Evolutionary conservation across 805 yeast genomes (phyloP).

Genomic region (Myxozyma monticola): DNA sequence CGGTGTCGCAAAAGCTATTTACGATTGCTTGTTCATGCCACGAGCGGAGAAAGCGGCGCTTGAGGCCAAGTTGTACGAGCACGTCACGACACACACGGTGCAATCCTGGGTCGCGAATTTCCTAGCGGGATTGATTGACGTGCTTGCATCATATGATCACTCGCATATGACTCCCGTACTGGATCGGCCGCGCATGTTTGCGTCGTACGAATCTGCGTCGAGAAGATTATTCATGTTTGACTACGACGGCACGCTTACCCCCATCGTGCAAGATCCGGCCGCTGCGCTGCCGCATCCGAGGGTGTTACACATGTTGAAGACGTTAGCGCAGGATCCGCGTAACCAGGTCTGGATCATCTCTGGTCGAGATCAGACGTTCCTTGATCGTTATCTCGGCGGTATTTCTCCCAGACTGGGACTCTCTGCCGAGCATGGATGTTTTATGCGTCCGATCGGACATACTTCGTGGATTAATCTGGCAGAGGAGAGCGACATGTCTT

Average conservation of each 20-base stretch:
- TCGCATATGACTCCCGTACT: slow-evolving; percentile 75
- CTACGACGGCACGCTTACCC: slow-evolving; percentile 96
- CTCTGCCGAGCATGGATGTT: slow-evolving; percentile 97
- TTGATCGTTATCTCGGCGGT: slow-evolving; percentile 85
- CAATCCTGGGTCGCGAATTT: slow-evolving; percentile 66
- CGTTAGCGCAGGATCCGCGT: slow-evolving; percentile 68
- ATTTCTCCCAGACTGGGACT: slow-evolving; percentile 63
- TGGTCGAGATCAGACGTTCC: slow-evolving; percentile 89
- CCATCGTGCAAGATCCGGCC: slow-evolving; percentile 95
- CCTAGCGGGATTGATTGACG: slow-evolving; percentile 34
- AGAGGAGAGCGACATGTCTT: slow-evolving; percentile 81
- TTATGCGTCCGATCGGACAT: slow-evolving; percentile 65
- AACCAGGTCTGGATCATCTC: slow-evolving; percentile 94
- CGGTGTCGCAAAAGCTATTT: slow-evolving; percentile 82
- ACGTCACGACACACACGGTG: slow-evolving; percentile 69
- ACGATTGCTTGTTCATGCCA: slow-evolving; percentile 63
- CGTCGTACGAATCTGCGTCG: slow-evolving; percentile 58
- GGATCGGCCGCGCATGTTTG: slow-evolving; percentile 64
- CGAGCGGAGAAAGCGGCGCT: slow-evolving; percentile 47
- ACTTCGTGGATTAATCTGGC: slow-evolving; percentile 81
- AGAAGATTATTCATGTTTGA: slow-evolving; percentile 85
- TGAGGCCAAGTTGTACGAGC: slow-evolving; percentile 57
- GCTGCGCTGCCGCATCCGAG: slow-evolving; percentile 92
- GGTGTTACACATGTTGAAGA: slow-evolving; percentile 57
- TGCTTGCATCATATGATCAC: slow-evolving; percentile 42